Conservation (phyloP, 768 basidiomycete genomes). For the Panellus pusillus region DNA sequence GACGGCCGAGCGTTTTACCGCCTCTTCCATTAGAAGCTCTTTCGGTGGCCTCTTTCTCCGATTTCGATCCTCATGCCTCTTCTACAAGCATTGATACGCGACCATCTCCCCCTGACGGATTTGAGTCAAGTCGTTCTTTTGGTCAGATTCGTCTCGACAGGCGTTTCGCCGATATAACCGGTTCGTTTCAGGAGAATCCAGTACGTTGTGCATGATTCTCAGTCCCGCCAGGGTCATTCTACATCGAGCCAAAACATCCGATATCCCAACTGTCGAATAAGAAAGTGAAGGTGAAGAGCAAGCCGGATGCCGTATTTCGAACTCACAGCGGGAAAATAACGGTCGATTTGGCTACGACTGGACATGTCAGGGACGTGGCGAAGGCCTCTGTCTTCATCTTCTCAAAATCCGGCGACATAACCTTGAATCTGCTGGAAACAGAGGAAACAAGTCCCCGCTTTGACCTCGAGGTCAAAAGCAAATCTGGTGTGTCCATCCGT, state of each 20-base stretch:
- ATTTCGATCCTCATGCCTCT: neutral
- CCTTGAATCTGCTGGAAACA: constrained; percentile 39
- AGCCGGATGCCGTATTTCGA: constrained; percentile 35
- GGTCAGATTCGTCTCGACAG: constrained; percentile 10
- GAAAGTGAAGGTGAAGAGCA: constrained; percentile 25
- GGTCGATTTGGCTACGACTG: constrained; percentile 39
- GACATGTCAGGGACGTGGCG: constrained; percentile 28
- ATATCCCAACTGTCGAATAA: constrained; percentile 24
- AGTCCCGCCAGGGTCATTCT: constrained; percentile 36
- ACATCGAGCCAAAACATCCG: constrained; percentile 38
- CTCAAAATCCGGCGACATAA: constrained; percentile 38
- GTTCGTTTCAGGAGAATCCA: neutral
- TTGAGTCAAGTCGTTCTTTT: neutral
- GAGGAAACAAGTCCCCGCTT: constrained; percentile 35
- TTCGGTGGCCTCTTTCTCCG: neutral
- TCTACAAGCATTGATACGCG: neutral
- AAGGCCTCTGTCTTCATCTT: constrained; percentile 40
- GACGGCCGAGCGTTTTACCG: constrained; percentile 3
- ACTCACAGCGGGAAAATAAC: constrained; percentile 41
- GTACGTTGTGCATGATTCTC: neutral
- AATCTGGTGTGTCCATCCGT: constrained; percentile 28
- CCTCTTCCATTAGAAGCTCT: constrained; percentile 11
- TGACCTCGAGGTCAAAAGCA: constrained; percentile 32
- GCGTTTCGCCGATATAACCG: constrained; percentile 5
- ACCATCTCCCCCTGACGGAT: neutral